Evolutionary conservation across 2,329 filamentous ascomycete genomes (phyloP).

Genomic region (Cladosporium sp.): DNA sequence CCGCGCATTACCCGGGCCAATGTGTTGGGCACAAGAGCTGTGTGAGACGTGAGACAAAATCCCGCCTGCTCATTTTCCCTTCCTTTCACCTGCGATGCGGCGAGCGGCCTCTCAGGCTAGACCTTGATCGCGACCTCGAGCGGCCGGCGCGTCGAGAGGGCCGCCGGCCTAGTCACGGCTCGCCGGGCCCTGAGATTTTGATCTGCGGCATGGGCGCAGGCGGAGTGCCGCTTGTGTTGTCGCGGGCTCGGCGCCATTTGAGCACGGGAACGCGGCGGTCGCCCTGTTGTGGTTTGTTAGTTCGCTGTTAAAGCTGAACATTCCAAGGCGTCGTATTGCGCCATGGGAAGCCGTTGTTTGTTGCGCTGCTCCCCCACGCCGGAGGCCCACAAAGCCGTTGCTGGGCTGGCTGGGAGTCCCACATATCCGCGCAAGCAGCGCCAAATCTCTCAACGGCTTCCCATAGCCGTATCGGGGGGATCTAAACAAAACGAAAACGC

Average conservation of each 20-base stretch:
- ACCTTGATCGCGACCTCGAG: conserved; percentile 8
- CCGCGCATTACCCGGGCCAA: too few relatives aligned
- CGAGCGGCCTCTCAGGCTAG: conserved; percentile 3
- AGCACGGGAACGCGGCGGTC: conserved; percentile 33
- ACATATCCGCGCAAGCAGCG: background rate
- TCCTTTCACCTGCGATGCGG: background rate
- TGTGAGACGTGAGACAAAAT: too few relatives aligned
- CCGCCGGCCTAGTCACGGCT: conserved; percentile 23
- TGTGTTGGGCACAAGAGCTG: too few relatives aligned
- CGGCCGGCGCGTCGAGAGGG: conserved; percentile 9
- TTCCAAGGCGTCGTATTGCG: too few relatives aligned
- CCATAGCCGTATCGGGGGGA: background rate
- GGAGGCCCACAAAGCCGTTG: too few relatives aligned
- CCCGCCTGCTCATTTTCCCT: too few relatives aligned
- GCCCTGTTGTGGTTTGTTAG: conserved; percentile 20
- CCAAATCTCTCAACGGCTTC: background rate
- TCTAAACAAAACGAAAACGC: background rate
- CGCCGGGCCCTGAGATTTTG: conserved; percentile 34
- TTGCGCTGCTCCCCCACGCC: background rate
- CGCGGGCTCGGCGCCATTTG: conserved; percentile 30
- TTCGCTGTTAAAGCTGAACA: background rate
- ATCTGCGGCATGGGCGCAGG: conserved; percentile 33
- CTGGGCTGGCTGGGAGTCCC: background rate
- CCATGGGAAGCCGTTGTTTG: background rate
- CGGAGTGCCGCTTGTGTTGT: conserved; percentile 28